These are phyloP conservation scores for Neopestalotiopsis sp. DNA, from an alignment of 2,329 filamentous ascomycete genomes.

Conservation along the genomic window DNA sequence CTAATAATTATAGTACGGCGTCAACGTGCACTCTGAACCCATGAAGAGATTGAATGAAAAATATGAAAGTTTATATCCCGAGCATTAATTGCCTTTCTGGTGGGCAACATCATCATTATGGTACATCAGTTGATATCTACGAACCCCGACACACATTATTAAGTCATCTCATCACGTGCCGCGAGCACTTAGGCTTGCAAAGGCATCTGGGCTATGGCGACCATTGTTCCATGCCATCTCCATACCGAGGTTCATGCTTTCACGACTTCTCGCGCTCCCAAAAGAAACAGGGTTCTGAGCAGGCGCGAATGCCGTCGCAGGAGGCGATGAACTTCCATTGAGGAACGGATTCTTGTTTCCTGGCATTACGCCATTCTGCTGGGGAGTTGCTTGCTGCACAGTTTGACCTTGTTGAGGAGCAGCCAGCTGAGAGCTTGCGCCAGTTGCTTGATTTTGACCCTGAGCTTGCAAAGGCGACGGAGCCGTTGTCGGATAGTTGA, in stretches of 20 bases:
- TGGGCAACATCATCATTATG: constrained; percentile 11
- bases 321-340: constrained; percentile 11
- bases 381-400: constrained; percentile 31
- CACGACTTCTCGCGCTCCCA: constrained; percentile 58
- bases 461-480: constrained; percentile 38
- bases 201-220: constrained; percentile 79
- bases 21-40: not conserved
- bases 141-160: constrained; percentile 4
- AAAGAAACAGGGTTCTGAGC: constrained; percentile 24
- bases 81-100: constrained; percentile 2
- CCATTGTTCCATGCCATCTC: constrained; percentile 71
- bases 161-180: constrained; percentile 46
- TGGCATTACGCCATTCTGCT: constrained; percentile 38
- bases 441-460: constrained; percentile 30
- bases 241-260: constrained; percentile 71
- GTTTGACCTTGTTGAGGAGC: constrained; percentile 31
- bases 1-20: no score
- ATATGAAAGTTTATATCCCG: not conserved
- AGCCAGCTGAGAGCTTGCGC: constrained; percentile 30
- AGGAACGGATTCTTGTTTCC: constrained; percentile 58
- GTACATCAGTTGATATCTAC: constrained; percentile 28
- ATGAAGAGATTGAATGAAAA: not conserved
- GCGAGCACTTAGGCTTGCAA: constrained; percentile 74
- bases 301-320: not conserved
- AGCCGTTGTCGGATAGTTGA: constrained; percentile 63